A percentile compares a stretch with the other conserved stretches of the same genome.
Conservation (phyloP, 345 rosid species). For the Cardamine occulta region DNA sequence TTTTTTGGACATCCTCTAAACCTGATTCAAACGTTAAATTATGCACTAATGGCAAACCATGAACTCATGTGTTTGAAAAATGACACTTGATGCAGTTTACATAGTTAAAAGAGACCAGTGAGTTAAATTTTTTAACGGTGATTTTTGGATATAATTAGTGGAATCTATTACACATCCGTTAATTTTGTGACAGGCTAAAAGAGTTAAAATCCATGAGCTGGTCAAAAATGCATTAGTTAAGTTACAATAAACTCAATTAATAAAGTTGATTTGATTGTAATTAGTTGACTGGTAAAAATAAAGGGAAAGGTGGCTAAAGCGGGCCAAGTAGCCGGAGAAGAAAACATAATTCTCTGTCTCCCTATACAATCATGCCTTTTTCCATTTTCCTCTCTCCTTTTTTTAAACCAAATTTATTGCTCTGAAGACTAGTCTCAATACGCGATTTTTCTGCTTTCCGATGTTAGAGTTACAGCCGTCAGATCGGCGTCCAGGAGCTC, state of each 20-base stretch:
- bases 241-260: background rate
- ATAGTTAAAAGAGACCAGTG: no score
- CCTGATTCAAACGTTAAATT: background rate
- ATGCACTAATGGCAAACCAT: background rate
- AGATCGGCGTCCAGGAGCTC: conserved; percentile 41
- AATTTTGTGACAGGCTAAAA: background rate
- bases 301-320: conserved; percentile 19
- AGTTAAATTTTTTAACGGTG: no score
- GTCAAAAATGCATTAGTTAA: background rate
- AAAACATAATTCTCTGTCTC: conserved; percentile 17
- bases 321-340: conserved; percentile 22
- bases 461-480: conserved; percentile 52
- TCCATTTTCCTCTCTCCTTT: background rate
- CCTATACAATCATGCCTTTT: conserved; percentile 24
- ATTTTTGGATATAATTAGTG: no score
- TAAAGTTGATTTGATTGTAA: background rate
- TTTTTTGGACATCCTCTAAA: background rate
- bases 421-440: background rate
- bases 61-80: background rate
- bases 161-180: background rate
- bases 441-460: conserved; percentile 23
- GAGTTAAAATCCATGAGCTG: background rate
- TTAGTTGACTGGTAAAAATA: conserved; percentile 40
- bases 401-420: conserved; percentile 9
- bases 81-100: background rate